phyloP scores from a whole-genome alignment of 2,329 filamentous ascomycete genomes.

The Talaromyces islandicus region DNA sequence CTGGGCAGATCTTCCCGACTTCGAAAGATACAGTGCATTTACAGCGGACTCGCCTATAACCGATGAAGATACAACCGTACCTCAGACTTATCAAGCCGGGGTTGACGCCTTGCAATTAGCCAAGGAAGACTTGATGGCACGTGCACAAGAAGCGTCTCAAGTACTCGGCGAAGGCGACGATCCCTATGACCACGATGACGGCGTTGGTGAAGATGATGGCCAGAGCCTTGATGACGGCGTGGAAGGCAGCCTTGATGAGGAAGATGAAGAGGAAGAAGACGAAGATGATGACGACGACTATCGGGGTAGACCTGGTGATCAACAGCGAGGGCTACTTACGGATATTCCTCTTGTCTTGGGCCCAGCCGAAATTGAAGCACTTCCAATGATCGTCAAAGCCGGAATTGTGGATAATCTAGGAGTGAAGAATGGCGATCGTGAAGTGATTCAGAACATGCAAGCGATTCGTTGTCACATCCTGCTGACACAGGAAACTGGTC shows the following conservation, averaged over 20 bases:
- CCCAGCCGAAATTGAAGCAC: conserved; percentile 88
- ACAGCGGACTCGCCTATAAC: conserved; percentile 35
- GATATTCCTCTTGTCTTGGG: conserved; percentile 93
- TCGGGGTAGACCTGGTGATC: conserved; percentile 44
- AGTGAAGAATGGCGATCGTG: conserved; percentile 57
- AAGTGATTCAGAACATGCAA: conserved; percentile 69
- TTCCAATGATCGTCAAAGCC: conserved; percentile 96
- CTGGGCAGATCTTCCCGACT: conserved; percentile 40
- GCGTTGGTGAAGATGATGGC: conserved; percentile 34
- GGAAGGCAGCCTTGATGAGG: conserved; percentile 36
- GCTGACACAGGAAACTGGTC: conserved; percentile 80
- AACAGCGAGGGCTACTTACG: conserved; percentile 71
- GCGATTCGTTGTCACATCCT: conserved; percentile 86
- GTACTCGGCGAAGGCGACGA: conserved; percentile 34
- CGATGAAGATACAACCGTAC: conserved; percentile 42
- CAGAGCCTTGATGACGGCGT: conserved; percentile 37
- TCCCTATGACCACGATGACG: conserved; percentile 36
- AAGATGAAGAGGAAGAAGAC: conserved; percentile 40
- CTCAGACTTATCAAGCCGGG: conserved; percentile 42
- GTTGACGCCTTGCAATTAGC: conserved; percentile 46
- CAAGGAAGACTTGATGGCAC: conserved; percentile 46
- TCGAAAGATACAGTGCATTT: conserved; percentile 35
- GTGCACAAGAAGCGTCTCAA: conserved; percentile 41
- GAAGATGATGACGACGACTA: conserved; percentile 50
- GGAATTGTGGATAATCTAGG: conserved; percentile 81